Evolutionary conservation across 2,329 filamentous ascomycete genomes (phyloP).

Genomic region (Epicoccum sorghinum): DNA sequence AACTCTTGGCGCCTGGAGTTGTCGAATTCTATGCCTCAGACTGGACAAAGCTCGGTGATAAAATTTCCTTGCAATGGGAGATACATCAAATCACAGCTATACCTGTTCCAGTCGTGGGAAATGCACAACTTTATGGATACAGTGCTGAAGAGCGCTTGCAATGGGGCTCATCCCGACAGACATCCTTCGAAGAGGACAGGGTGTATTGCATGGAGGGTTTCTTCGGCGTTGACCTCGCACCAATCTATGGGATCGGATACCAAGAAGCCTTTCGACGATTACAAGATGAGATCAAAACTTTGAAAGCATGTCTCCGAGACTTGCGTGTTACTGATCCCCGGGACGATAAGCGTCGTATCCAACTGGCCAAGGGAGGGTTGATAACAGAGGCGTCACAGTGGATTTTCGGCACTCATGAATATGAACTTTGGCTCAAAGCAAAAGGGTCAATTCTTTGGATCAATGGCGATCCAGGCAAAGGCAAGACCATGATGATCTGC

Average conservation of each 20-base stretch:
- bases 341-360: no score
- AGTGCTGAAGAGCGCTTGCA: neutral
- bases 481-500: conserved; percentile 50
- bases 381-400: no score
- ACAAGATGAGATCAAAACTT: conserved; percentile 9
- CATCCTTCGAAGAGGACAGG: conserved; percentile 12
- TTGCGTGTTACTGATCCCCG: conserved; percentile 29
- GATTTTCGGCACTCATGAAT: no score
- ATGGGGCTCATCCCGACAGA: conserved; percentile 8
- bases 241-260: conserved; percentile 11
- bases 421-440: no score
- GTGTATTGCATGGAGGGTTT: conserved; percentile 21
- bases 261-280: conserved; percentile 20
- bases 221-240: conserved; percentile 18
- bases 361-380: no score
- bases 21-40: neutral
- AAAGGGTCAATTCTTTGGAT: conserved; percentile 35
- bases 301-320: conserved; percentile 13
- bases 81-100: neutral
- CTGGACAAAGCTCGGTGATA: neutral
- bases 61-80: neutral
- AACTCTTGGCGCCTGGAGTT: neutral
- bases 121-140: neutral
- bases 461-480: conserved; percentile 12
- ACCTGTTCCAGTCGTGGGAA: neutral